A percentile compares a stretch with the other conserved stretches of the same genome.
Evolutionary conservation across 2,329 filamentous ascomycete genomes (phyloP).

Genomic region (Chaetomium olivaceum): DNA sequence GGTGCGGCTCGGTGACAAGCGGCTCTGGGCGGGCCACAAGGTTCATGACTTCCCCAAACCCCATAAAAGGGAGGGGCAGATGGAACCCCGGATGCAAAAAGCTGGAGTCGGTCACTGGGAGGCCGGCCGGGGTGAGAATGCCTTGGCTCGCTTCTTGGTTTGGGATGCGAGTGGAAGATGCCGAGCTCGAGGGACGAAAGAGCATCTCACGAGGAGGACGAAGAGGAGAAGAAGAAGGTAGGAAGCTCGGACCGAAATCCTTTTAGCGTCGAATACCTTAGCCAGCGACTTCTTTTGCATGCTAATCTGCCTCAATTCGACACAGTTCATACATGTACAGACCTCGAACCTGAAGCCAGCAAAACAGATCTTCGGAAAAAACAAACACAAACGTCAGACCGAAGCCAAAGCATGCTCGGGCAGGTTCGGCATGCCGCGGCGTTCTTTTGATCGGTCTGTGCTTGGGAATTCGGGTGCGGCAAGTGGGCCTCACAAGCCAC

Average conservation of each 20-base stretch:
- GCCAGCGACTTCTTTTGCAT: no score
- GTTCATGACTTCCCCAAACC: neutral
- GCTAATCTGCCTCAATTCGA: no score
- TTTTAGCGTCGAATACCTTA: no score
- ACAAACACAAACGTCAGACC: neutral
- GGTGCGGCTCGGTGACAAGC: slow-evolving; percentile 14
- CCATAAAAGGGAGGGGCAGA: slow-evolving; percentile 6
- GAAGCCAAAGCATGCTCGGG: neutral
- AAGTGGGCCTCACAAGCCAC: slow-evolving; percentile 6
- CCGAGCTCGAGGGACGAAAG: neutral
- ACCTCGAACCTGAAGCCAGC: no score
- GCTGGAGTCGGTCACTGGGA: neutral
- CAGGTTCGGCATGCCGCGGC: slow-evolving; percentile 24
- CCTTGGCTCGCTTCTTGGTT: neutral
- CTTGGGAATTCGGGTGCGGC: neutral
- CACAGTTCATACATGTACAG: no score
- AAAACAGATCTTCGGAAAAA: neutral
- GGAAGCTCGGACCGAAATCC: no score
- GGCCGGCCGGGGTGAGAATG: neutral
- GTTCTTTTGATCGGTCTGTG: neutral
- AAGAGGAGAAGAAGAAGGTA: neutral
- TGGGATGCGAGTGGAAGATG: neutral
- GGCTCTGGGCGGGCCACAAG: slow-evolving; percentile 4
- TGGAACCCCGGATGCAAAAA: slow-evolving; percentile 6
- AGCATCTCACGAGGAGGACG: neutral